Evolutionary conservation across 148 eudicot species (phyloP).

Genomic region (Mesembryanthemum crystallinum): DNA sequence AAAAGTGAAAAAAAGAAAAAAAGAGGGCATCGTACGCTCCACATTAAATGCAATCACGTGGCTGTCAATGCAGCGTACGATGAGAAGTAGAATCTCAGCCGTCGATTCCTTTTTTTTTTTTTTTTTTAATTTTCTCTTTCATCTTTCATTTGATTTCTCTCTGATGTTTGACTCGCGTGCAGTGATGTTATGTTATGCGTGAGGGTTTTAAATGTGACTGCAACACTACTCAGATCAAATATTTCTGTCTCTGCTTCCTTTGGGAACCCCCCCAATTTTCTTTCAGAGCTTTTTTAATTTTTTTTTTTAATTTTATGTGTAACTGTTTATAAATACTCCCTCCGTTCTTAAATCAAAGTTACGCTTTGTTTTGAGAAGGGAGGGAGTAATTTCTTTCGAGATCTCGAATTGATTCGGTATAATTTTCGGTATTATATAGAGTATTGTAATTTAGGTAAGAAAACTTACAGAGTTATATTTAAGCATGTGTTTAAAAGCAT

Average conservation of each 20-base stretch:
- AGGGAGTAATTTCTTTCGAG: no score
- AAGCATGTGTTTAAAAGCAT: no score
- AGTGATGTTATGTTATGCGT: slow-evolving; percentile 17
- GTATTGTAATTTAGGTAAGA: no score
- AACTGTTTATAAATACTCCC: no score
- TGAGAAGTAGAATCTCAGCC: slow-evolving; percentile 31
- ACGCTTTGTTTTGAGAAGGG: no score
- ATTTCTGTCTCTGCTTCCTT: not conserved
- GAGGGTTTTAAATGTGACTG: slow-evolving; percentile 9
- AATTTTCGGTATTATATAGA: no score
- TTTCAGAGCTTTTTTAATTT: no score
- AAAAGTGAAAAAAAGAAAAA: not conserved
- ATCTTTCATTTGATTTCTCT: not conserved
- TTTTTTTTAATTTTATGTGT: no score
- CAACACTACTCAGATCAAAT: not conserved
- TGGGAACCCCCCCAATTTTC: not conserved
- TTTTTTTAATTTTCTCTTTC: no score
- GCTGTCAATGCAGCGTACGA: slow-evolving; percentile 28
- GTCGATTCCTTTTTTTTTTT: slow-evolving; percentile 14
- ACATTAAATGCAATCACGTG: slow-evolving; percentile 38
- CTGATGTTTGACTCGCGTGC: slow-evolving; percentile 3
- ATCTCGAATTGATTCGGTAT: no score
- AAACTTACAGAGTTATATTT: no score
- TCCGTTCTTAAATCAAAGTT: no score
- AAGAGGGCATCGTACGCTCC: slow-evolving; percentile 7